Percentiles rank a stretch among this genome's conserved stretches.
phyloP scores from a whole-genome alignment of 129 eudicot genomes.

The Silybum marianum region DNA sequence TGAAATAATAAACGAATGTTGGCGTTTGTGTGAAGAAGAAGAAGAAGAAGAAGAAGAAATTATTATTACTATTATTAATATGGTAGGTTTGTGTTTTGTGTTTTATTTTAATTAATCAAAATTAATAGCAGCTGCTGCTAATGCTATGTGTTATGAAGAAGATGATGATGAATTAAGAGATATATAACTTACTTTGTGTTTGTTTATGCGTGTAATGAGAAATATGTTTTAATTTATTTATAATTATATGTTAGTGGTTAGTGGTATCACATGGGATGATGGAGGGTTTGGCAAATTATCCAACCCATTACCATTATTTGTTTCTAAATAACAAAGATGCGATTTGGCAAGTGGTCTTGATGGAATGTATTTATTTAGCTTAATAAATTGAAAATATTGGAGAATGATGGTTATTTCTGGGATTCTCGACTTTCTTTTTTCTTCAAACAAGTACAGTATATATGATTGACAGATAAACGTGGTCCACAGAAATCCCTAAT shows the following conservation, averaged over 20 bases:
- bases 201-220: conserved; percentile 1
- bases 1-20: conserved; percentile 48
- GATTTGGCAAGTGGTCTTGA: background rate
- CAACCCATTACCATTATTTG: conserved; percentile 1
- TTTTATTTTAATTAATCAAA: background rate
- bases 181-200: background rate
- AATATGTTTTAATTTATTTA: background rate
- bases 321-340: background rate
- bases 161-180: background rate
- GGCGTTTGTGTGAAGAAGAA: conserved; percentile 29
- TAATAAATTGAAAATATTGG: too few relatives aligned
- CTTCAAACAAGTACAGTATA: too few relatives aligned
- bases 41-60: background rate
- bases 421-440: background rate
- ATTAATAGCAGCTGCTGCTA: background rate
- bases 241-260: background rate
- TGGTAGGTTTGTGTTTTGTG: conserved; percentile 25
- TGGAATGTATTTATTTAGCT: background rate
- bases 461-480: too few relatives aligned
- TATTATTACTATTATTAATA: background rate
- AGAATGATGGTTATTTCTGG: too few relatives aligned
- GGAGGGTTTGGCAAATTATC: conserved; percentile 21
- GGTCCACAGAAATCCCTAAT: too few relatives aligned
- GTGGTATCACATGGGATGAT: conserved; percentile 20
- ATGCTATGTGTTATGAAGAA: too few relatives aligned